Conservation (phyloP, 2,329 filamentous ascomycete species). For the Stachybotrys chlorohalonatus region DNA sequence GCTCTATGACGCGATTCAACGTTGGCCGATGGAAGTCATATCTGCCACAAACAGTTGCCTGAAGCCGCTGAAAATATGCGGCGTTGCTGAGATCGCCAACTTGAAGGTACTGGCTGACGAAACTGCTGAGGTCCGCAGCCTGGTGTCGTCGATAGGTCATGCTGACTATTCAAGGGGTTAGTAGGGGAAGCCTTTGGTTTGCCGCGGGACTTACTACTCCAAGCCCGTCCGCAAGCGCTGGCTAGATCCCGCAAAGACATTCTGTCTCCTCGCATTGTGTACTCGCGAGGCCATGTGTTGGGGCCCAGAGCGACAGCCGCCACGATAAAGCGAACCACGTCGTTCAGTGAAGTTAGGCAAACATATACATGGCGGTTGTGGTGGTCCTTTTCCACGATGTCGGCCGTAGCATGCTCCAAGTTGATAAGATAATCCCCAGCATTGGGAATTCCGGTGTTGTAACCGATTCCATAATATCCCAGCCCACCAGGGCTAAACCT, state of each 20-base stretch:
- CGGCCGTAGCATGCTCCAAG: constrained; percentile 45
- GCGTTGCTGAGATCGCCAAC: constrained; percentile 38
- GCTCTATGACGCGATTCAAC: constrained; percentile 18
- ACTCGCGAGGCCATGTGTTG: constrained; percentile 57
- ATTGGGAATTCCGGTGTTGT: constrained; percentile 39
- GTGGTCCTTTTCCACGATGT: constrained; percentile 47
- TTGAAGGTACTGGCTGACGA: constrained; percentile 32
- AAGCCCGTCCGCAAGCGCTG: constrained; percentile 34
- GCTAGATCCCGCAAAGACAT: constrained; percentile 53
- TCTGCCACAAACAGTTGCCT: constrained; percentile 58
- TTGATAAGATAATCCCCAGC: constrained; percentile 61
- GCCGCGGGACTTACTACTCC: constrained; percentile 31
- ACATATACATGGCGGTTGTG: constrained; percentile 43
- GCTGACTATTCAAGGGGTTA: constrained; percentile 22
- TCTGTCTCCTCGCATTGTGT: constrained; percentile 59
- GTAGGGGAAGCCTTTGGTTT: constrained; percentile 1
- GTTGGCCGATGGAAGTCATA: constrained; percentile 44
- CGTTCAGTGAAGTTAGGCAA: constrained; percentile 59
- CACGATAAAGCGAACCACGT: constrained; percentile 62
- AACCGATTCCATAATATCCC: constrained; percentile 47
- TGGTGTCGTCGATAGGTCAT: constrained; percentile 28
- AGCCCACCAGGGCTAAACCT: constrained; percentile 62
- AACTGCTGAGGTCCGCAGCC: constrained; percentile 29
- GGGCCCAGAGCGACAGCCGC: constrained; percentile 56
- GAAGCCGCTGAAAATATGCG: constrained; percentile 49